Evolutionary conservation across 371 early-diverging fungal genomes (phyloP), one percentile per base, ranked within the genome.

Genomic region (Mortierella sp.): DNA sequence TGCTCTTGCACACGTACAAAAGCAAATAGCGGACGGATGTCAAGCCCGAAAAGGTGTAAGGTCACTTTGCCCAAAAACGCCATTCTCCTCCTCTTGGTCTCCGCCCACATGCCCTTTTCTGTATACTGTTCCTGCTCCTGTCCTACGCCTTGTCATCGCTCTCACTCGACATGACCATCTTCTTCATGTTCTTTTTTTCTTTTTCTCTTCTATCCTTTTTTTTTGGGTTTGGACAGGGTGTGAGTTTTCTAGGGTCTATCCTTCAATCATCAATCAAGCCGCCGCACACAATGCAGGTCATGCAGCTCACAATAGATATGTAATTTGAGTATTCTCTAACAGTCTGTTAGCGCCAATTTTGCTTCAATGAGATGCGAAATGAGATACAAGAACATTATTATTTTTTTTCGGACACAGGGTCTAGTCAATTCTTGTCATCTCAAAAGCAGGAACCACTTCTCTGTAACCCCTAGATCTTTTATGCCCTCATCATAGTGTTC

Each of bases 211-310:
- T 6, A 9, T 1, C 14, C 3, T 16, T 16, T 31, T 31, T 60
- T 34, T 10, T 31, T 31, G 16, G 16, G 63, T 13, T 5, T 13
- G 60, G 0, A 60, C 16, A 28, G 14, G 31, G 28, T 28, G 7
- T 28, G 0, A 6, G 65, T 16, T 19, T 65, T 31, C 63, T 6
- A 21, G 60, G 31, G 31, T 5, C 31, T 16, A 6, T 9, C 55
- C 55, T 4, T 60, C 60, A 60, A 60, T 63, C 68, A 65, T 65
- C 68, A 65, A 65, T 65, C 38, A 65, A 65, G 21, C 19, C 24
- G 19, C 24, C 21, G 6, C 21, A 21, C 7, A 24, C 68, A 65
- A 65, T 34, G 2, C 11, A 65, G 42, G 68, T 38, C 68, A 65
- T 38, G 68, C 68, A 38, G 68, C 68, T 65, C 68, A 65, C 24